Evolutionary conservation across 208 protist species (phyloP).

Genomic region (Kentomonas sorsogonicus): DNA sequence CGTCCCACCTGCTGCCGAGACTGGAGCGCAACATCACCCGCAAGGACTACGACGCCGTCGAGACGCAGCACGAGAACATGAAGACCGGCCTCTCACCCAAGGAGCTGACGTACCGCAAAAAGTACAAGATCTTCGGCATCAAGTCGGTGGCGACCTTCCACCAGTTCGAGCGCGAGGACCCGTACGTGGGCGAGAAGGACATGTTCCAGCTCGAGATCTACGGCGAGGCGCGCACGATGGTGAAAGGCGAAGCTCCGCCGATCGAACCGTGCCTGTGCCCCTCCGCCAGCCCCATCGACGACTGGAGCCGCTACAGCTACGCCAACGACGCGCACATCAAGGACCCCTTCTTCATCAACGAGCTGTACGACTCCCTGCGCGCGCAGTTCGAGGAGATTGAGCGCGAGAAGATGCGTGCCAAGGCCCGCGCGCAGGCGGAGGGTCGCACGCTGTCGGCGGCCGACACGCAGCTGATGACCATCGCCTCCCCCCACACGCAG

Average conservation of each 20-base stretch:
- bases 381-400: conserved; percentile 41
- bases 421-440: not conserved
- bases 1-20: not conserved
- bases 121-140: conserved; percentile 43
- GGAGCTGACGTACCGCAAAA: conserved; percentile 26
- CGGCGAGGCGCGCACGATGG: conserved; percentile 36
- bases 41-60: not conserved
- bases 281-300: conserved; percentile 10
- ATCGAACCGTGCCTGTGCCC: conserved; percentile 47
- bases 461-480: conserved; percentile 10
- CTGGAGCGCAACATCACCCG: not conserved
- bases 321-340: conserved; percentile 39
- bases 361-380: conserved; percentile 51
- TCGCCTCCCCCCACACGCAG: not conserved
- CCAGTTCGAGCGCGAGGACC: conserved; percentile 20
- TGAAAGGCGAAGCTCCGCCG: conserved; percentile 33
- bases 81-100: not conserved
- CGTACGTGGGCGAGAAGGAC: conserved; percentile 35
- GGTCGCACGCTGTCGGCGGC: too few relatives aligned
- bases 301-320: not conserved
- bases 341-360: conserved; percentile 50
- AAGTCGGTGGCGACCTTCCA: conserved; percentile 20
- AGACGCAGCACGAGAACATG: not conserved
- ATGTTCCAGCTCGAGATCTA: conserved; percentile 48
- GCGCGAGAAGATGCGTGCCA: conserved; percentile 2